Conservation (phyloP, 345 rosid genomes). For the Sapria himalayana region DNA sequence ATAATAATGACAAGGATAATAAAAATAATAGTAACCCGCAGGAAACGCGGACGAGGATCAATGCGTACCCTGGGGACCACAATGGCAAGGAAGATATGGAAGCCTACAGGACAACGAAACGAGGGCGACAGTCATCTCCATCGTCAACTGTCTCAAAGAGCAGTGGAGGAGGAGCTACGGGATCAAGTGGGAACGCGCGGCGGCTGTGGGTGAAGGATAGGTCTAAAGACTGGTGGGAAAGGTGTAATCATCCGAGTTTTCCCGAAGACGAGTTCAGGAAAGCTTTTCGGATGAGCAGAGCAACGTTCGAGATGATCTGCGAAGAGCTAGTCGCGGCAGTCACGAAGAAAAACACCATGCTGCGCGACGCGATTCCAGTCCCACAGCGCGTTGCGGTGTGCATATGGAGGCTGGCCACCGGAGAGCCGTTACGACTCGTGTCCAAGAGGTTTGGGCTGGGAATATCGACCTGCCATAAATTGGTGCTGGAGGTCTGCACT, state of each 20-base stretch:
- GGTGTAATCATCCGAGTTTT: conserved; percentile 33
- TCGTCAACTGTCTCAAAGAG: too few relatives aligned
- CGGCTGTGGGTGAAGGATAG: conserved; percentile 79
- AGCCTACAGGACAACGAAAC: too few relatives aligned
- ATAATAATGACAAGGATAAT: too few relatives aligned
- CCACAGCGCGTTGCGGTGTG: conserved; percentile 79
- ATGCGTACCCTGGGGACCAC: too few relatives aligned
- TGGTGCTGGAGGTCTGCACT: conserved; percentile 57
- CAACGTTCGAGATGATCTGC: conserved; percentile 56
- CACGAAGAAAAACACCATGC: conserved; percentile 74
- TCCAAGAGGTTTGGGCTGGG: conserved; percentile 73
- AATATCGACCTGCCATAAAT: conserved; percentile 73
- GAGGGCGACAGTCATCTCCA: too few relatives aligned
- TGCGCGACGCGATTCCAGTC: conserved; percentile 79
- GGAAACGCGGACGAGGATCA: too few relatives aligned
- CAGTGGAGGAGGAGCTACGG: background rate
- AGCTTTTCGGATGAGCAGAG: conserved; percentile 59
- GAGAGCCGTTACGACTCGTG: conserved; percentile 63
- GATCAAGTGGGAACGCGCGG: conserved; percentile 18
- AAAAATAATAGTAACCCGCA: too few relatives aligned
- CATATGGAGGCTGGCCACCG: conserved; percentile 69
- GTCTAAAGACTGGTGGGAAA: conserved; percentile 79
- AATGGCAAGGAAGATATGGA: too few relatives aligned
- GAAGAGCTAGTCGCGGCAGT: conserved; percentile 46
- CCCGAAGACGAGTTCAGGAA: conserved; percentile 51